Conservation (phyloP, 2,329 filamentous ascomycete species). For the Fusarium brachygibbosum region DNA sequence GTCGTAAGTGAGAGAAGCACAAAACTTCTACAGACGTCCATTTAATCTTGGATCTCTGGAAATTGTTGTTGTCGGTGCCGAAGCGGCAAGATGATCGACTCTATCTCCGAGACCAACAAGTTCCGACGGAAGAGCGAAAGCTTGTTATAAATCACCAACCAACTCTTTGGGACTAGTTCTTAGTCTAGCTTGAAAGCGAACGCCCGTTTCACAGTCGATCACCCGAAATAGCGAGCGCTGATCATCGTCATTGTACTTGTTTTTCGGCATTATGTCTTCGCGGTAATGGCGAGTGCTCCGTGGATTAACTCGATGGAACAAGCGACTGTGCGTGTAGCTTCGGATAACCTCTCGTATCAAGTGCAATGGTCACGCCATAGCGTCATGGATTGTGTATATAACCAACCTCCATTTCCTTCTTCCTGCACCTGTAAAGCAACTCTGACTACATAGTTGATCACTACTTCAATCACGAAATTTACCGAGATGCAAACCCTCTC, state of each 20-base stretch:
- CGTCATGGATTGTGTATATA: constrained; percentile 13
- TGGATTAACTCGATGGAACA: background rate
- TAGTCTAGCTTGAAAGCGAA: background rate
- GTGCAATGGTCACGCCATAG: background rate
- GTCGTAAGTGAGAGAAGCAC: too few species aligned
- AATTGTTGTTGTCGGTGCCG: background rate
- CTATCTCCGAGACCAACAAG: background rate
- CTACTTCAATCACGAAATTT: background rate
- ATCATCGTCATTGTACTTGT: background rate
- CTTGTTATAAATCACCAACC: background rate
- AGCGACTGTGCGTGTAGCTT: background rate
- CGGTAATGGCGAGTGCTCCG: background rate
- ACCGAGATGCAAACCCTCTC: background rate
- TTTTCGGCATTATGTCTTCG: background rate
- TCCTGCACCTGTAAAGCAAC: fast-evolving
- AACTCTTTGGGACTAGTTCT: background rate
- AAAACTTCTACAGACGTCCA: background rate
- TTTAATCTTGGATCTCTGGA: too few species aligned
- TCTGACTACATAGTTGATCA: too few species aligned
- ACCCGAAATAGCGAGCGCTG: background rate
- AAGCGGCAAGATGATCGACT: background rate
- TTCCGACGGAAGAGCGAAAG: background rate
- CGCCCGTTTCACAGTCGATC: background rate
- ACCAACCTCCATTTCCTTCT: background rate
- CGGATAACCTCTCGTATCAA: background rate